Conservation (phyloP, 176 grass and related monocot species). For the Lolium perenne region DNA sequence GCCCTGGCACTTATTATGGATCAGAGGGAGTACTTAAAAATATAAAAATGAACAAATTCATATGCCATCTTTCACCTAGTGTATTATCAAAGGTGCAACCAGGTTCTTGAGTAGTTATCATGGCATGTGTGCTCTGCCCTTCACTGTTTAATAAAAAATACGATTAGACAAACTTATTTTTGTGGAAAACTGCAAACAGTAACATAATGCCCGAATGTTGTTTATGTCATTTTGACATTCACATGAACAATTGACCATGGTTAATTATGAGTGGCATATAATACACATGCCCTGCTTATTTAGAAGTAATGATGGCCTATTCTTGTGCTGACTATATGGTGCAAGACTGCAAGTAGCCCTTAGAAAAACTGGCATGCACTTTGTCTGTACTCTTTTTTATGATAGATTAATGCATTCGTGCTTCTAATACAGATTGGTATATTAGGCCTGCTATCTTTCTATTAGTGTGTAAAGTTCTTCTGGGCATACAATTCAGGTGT, state of each 20-base stretch:
- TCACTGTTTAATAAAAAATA: background rate
- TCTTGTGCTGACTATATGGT: slow-evolving; percentile 15
- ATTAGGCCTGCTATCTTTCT: background rate
- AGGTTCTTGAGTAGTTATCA: slow-evolving; percentile 32
- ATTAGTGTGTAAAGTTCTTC: background rate
- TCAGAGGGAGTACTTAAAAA: background rate
- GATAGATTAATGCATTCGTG: background rate
- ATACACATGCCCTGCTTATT: background rate
- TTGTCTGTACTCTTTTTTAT: background rate
- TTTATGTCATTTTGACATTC: background rate
- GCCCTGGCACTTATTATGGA: no score
- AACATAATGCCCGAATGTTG: background rate
- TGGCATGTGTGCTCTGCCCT: background rate
- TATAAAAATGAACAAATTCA: background rate
- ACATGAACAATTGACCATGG: background rate
- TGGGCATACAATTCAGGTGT: background rate
- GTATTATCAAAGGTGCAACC: slow-evolving; percentile 9
- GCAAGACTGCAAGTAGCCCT: background rate
- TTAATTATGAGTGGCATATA: slow-evolving; percentile 26
- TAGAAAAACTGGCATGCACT: background rate
- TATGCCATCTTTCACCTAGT: slow-evolving; percentile 15
- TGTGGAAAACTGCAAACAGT: background rate
- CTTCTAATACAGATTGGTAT: background rate
- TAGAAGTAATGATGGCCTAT: background rate
- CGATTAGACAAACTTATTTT: slow-evolving; percentile 16